Conservation (phyloP, 1,139 yeast genomes). For the Yamadazyma taylorii region DNA sequence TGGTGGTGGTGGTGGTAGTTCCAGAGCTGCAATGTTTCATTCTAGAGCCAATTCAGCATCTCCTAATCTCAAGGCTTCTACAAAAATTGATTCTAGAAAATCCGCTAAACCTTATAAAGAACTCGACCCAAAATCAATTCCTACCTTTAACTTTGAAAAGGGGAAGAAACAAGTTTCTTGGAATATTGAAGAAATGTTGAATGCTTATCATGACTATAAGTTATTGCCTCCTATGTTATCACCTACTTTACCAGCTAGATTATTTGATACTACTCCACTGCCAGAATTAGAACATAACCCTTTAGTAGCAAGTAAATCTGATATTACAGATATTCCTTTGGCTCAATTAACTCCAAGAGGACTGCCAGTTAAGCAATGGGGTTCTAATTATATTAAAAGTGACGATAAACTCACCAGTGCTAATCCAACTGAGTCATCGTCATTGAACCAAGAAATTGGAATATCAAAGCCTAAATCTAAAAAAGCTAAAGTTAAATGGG, state of each 20-base stretch:
- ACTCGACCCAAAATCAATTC: neutral
- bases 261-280: too few species aligned
- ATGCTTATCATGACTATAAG: conserved; percentile 36
- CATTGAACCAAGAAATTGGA: too few species aligned
- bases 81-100: neutral
- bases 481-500: conserved; percentile 28
- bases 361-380: conserved; percentile 4
- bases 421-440: neutral
- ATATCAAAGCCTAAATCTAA: neutral
- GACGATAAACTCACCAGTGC: neutral
- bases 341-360: conserved; percentile 2
- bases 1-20: neutral
- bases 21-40: conserved; percentile 1
- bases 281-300: conserved; percentile 9
- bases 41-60: conserved; percentile 5
- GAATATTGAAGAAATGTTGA: conserved; percentile 44
- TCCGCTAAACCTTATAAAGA: neutral
- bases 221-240: conserved; percentile 41
- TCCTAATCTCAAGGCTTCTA: conserved; percentile 1
- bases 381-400: too few species aligned
- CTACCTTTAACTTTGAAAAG: neutral
- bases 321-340: neutral
- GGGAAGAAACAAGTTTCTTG: conserved; percentile 21
- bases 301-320: conserved; percentile 4
- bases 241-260: conserved; percentile 36